A percentile compares a stretch with the other conserved stretches of the same genome.
phyloP scores from a whole-genome alignment of 495 filamentous ascomycete species.

The Hypomontagnella monticulosa region DNA sequence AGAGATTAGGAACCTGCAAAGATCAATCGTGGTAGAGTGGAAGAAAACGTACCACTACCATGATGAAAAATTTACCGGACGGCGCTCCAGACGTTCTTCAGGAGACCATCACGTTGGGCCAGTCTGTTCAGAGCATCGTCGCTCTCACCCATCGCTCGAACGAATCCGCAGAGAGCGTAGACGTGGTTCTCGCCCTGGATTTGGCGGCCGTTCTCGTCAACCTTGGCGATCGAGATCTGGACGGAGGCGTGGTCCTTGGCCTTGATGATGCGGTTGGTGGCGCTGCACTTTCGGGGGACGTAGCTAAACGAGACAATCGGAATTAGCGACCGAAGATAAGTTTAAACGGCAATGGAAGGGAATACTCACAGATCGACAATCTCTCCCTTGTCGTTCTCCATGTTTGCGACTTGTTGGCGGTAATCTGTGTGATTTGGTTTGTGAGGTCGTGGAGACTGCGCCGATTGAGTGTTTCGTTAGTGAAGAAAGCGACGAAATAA shows the following conservation, averaged over 20 bases:
- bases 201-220: conserved; percentile 93
- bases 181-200: conserved; percentile 97
- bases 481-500: conserved; percentile 14
- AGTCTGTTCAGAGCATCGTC: conserved; percentile 97
- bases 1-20: conserved; percentile 13
- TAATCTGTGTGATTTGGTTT: conserved; percentile 29
- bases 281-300: conserved; percentile 98
- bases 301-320: conserved; percentile 67
- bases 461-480: conserved; percentile 27
- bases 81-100: conserved; percentile 95
- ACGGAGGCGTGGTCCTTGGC: conserved; percentile 97
- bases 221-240: conserved; percentile 73
- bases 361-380: conserved; percentile 94
- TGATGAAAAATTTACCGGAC: conserved; percentile 67
- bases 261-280: conserved; percentile 98
- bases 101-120: conserved; percentile 91
- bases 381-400: conserved; percentile 98
- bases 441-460: conserved; percentile 23
- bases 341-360: not conserved
- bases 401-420: conserved; percentile 64
- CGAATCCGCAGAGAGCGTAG: conserved; percentile 91
- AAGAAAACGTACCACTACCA: conserved; percentile 39
- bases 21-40: not conserved
- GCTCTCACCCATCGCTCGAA: conserved; percentile 95
- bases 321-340: conserved; percentile 16